Evolutionary conservation across 495 filamentous ascomycete species (phyloP).

Genomic region (Cercophora samala): DNA sequence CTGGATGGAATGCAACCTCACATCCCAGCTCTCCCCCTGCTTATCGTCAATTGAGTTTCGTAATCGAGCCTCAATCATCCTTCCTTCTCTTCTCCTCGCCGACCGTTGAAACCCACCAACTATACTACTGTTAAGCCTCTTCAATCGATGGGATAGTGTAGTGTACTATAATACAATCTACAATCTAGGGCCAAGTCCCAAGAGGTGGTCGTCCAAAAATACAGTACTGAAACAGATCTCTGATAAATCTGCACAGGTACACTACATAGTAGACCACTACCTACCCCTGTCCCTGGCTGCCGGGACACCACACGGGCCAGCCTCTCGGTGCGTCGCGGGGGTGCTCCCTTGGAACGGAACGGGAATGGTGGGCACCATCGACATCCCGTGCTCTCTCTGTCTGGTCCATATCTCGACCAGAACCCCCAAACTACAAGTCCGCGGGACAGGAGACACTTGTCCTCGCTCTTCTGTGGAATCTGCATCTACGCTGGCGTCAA

Average conservation of each 20-base stretch:
- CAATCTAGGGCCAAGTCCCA: neutral
- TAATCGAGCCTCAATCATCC: neutral
- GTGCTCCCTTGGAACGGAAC: neutral
- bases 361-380: neutral
- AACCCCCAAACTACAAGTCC: neutral
- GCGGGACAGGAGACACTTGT: neutral
- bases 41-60: neutral
- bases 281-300: constrained; percentile 4
- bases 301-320: constrained; percentile 6
- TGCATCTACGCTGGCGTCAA: neutral
- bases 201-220: neutral
- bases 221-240: constrained; percentile 1
- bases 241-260: neutral
- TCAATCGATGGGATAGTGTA: no score
- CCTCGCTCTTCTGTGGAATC: neutral
- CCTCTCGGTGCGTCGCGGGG: neutral
- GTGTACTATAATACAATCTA: no score
- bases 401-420: neutral
- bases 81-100: neutral
- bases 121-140: neutral
- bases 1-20: constrained; percentile 4
- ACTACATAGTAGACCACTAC: no score
- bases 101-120: neutral
- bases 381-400: neutral
- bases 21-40: neutral